A percentile compares a stretch with the other conserved stretches of the same genome.
Evolutionary conservation across 306 rosid genomes (phyloP).

Genomic region (Nissolia schottii): DNA sequence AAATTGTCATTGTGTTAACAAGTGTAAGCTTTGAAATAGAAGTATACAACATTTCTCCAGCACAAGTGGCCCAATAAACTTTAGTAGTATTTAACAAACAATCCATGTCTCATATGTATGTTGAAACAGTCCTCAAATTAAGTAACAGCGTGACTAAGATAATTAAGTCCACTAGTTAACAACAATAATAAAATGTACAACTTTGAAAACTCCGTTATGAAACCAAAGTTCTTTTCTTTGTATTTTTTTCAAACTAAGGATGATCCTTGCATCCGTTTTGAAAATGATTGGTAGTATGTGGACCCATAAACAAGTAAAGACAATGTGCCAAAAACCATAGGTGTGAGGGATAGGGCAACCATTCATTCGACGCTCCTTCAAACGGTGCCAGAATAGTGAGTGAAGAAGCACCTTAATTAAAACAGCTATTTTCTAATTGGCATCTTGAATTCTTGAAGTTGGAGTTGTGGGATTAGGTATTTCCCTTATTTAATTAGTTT

Average conservation of each 20-base stretch:
- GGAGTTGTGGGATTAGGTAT: neutral
- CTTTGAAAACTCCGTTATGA: conserved; percentile 10
- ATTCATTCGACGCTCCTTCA: neutral
- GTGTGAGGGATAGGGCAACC: neutral
- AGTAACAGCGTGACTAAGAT: neutral
- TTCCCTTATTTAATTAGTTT: conserved; percentile 1
- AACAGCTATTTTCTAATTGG: neutral
- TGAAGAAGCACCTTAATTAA: neutral
- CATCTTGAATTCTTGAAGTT: neutral
- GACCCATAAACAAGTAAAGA: neutral
- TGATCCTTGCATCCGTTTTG: conserved; percentile 13
- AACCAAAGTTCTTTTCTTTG: neutral
- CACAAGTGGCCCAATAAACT: conserved; percentile 9
- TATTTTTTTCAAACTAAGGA: neutral
- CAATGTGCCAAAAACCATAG: neutral
- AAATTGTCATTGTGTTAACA: neutral
- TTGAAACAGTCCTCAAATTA: conserved; percentile 13
- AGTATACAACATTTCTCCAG: neutral
- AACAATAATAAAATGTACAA: neutral
- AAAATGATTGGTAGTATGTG: conserved; percentile 29
- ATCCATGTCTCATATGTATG: conserved; percentile 16
- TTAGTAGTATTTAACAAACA: neutral
- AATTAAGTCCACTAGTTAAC: conserved; percentile 9
- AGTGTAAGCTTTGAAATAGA: neutral
- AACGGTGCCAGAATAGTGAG: neutral